Evolutionary conservation across 2,329 filamentous ascomycete species (phyloP), one percentile per base, ranked within the genome.

Genomic region (Thermoascus crustaceus): DNA sequence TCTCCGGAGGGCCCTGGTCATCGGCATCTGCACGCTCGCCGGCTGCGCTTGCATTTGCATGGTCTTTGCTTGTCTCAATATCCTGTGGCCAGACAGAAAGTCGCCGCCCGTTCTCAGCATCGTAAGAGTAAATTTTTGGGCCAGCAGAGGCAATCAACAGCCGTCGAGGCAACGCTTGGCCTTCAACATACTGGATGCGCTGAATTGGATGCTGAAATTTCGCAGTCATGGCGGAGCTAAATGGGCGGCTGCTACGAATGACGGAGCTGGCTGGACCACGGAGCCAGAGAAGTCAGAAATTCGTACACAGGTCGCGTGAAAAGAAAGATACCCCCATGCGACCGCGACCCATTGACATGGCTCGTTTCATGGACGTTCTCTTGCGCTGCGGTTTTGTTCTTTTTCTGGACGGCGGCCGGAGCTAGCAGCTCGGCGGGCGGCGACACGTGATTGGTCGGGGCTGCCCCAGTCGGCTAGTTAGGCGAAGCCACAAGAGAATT

Each of bases 71-170:
- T 43, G 57, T 43, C 47, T 47, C 42, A 45, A 46, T 37, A 34
- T 53, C 45, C 27, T 49, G 40, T 16, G 68, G 64, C 82, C 82
- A 87, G 51, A 70, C 66, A 27, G 74, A 77, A 11, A 85, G 57
- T 34, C 76, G 65, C 31, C 65, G 60, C 20, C 78, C 75, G 41
- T 75, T 68, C n/a, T 64, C 52, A 5, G 79, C 61, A 50, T 69
- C 69, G 55, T 85, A 81, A 2, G 77, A 75, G 51, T 85, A 74
- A 35, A 95, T 75, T 48, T 72, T 75, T 31, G 80, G 74, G 9
- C 85, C 85, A 41, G 79, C 78, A 17, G 85, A 83, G 23, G 82
- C 83, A 47, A 93, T 71, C 11, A 95, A 59, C 13, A 82, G 60
- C 46, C 71, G 45, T 23, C 41, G 41, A 24, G 51, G 41, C 45